Percentiles rank a stretch among this genome's conserved stretches.
Evolutionary conservation across 768 basidiomycete genomes (phyloP).

Genomic region (Auriscalpium microsporum): DNA sequence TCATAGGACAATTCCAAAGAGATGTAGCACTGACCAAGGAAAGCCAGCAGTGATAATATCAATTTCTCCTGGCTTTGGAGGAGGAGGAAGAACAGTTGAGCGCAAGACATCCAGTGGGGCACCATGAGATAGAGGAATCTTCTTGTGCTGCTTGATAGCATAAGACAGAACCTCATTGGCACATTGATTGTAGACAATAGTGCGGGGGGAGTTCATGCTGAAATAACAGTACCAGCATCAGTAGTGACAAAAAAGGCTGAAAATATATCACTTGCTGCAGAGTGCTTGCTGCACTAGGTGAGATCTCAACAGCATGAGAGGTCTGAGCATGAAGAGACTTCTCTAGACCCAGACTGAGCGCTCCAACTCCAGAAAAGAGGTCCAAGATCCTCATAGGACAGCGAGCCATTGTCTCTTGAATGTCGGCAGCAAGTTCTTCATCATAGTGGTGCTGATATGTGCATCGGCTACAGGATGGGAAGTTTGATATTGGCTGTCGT

Average conservation of each 20-base stretch:
- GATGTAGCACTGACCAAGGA: constrained; percentile 47
- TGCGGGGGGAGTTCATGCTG: constrained; percentile 45
- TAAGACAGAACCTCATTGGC: constrained; percentile 54
- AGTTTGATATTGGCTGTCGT: no score
- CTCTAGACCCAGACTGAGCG: constrained; percentile 53
- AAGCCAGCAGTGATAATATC: constrained; percentile 64
- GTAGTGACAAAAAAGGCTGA: neutral
- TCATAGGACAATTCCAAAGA: neutral
- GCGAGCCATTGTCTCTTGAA: constrained; percentile 20
- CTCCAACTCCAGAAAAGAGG: constrained; percentile 43
- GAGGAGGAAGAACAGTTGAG: constrained; percentile 31
- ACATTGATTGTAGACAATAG: constrained; percentile 62
- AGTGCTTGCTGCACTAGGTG: constrained; percentile 67
- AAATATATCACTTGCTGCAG: constrained; percentile 36
- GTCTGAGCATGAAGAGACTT: constrained; percentile 43
- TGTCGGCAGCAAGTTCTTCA: constrained; percentile 15
- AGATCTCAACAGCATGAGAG: constrained; percentile 62
- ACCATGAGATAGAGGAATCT: constrained; percentile 21
- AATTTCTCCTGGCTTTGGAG: constrained; percentile 44
- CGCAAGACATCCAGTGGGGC: constrained; percentile 33
- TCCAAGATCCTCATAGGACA: constrained; percentile 28
- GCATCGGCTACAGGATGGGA: no score
- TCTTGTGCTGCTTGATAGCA: constrained; percentile 42
- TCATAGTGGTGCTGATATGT: constrained; percentile 10
- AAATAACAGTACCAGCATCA: constrained; percentile 1